A percentile compares a stretch with the other conserved stretches of the same genome.
Evolutionary conservation across 306 rosid species (phyloP).

Genomic region (Cicer chorassanicum): DNA sequence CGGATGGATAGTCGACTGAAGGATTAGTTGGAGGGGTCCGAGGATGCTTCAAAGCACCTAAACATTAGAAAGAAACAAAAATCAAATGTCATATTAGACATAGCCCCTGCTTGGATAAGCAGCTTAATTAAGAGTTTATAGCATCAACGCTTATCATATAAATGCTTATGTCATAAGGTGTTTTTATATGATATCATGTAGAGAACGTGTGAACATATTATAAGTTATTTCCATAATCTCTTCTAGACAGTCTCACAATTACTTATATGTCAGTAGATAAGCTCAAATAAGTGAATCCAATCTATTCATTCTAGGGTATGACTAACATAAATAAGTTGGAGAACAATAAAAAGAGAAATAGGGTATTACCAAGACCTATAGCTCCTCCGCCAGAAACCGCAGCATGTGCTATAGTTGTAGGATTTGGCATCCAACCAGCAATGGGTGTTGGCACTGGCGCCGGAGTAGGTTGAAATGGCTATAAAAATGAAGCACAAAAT

Average conservation of each 20-base stretch:
- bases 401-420: conserved; percentile 84
- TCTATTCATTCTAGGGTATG: conserved; percentile 18
- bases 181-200: too few relatives aligned
- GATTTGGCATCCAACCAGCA: conserved; percentile 99
- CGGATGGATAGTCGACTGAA: conserved; percentile 86
- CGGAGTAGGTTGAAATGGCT: conserved; percentile 94
- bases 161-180: too few relatives aligned
- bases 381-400: conserved; percentile 92
- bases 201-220: too few relatives aligned
- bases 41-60: conserved; percentile 96
- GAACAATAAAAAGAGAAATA: conserved; percentile 37
- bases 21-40: conserved; percentile 96
- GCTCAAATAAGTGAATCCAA: too few relatives aligned
- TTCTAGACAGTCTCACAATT: too few relatives aligned
- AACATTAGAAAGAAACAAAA: conserved; percentile 45
- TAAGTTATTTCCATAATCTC: too few relatives aligned
- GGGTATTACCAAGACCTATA: conserved; percentile 80
- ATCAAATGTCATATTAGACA: conserved; percentile 32
- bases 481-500: conserved; percentile 41
- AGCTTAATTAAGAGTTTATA: too few relatives aligned
- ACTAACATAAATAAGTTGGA: conserved; percentile 17
- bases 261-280: too few relatives aligned
- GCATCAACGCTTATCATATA: too few relatives aligned
- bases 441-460: conserved; percentile 84
- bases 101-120: too few relatives aligned